These are phyloP conservation scores for Diospyros kaki DNA, from an alignment of 148 eudicot species.

Conservation along the genomic window DNA sequence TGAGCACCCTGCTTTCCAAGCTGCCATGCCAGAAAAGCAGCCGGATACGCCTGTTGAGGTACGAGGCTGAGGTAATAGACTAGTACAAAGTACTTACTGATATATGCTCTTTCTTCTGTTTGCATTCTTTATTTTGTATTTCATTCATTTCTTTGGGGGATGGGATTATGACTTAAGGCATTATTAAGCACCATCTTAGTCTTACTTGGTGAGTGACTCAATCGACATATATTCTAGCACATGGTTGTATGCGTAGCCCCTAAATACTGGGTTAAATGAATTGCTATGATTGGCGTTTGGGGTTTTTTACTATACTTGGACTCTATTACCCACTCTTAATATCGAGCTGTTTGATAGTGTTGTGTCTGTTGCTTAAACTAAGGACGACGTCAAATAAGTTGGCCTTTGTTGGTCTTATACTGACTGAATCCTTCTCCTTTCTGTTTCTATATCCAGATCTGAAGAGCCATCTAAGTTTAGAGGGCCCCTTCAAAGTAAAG, in stretches of 20 bases:
- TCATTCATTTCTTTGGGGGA: too few relatives aligned
- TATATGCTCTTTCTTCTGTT: background rate
- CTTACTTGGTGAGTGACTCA: background rate
- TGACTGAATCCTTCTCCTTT: background rate
- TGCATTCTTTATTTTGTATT: background rate
- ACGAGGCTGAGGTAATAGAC: conserved; percentile 2
- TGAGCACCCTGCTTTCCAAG: conserved; percentile 56
- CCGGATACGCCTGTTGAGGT: conserved; percentile 39
- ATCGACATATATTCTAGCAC: background rate
- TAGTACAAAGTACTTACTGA: background rate
- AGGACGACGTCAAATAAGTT: background rate
- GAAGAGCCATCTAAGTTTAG: background rate
- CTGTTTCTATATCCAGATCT: background rate
- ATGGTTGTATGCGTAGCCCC: background rate
- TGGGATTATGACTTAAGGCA: background rate
- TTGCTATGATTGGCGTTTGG: conserved; percentile 4
- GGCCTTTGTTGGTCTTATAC: background rate
- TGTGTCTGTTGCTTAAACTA: background rate
- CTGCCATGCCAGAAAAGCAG: conserved; percentile 71
- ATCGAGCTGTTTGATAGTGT: too few relatives aligned
- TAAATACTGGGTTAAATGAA: background rate
- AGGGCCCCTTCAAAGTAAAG: background rate
- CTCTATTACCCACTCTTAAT: too few relatives aligned
- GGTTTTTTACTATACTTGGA: background rate
- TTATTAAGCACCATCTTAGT: background rate